These are phyloP conservation scores for Starmerella floricola DNA, from an alignment of 805 yeast genomes.

Conservation along the genomic window DNA sequence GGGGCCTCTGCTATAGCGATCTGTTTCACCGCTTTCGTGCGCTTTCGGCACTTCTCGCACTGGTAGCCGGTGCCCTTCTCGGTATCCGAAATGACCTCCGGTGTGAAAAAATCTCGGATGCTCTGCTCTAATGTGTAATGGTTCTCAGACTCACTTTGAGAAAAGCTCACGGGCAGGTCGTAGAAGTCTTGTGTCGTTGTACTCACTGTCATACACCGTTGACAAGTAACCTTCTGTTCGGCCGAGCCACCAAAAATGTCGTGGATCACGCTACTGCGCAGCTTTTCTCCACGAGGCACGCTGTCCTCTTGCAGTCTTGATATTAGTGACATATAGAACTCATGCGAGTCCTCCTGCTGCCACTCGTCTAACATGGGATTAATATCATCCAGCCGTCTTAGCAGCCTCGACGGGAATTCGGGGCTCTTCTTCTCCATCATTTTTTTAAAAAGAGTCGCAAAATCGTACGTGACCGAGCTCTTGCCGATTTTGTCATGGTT, in stretches of 20 bases:
- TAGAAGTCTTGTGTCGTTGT: conserved; percentile 87
- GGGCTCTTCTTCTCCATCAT: conserved; percentile 32
- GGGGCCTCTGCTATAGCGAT: conserved; percentile 71
- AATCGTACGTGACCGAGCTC: conserved; percentile 25
- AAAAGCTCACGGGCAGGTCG: conserved; percentile 75
- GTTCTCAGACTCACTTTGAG: conserved; percentile 30
- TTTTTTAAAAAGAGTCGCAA: conserved; percentile 25
- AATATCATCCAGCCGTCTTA: conserved; percentile 62
- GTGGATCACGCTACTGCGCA: conserved; percentile 69
- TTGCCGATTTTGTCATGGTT: conserved; percentile 30
- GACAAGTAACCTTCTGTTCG: conserved; percentile 75
- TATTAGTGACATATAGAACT: conserved; percentile 85
- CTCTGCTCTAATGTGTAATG: conserved; percentile 60
- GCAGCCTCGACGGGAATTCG: conserved; percentile 65
- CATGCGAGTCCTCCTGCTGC: conserved; percentile 98
- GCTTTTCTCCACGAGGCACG: conserved; percentile 78
- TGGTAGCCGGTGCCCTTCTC: conserved; percentile 40
- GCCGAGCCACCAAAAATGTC: conserved; percentile 90
- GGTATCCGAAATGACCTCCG: conserved; percentile 45
- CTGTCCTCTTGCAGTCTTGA: conserved; percentile 82
- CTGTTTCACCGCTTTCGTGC: conserved; percentile 66
- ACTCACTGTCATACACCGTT: conserved; percentile 67
- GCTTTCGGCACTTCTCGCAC: conserved; percentile 73
- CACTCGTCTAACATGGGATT: conserved; percentile 94
- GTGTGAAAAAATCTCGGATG: conserved; percentile 67